Evolutionary conservation across 768 basidiomycete species (phyloP).

Genomic region (Amanita inopinata): DNA sequence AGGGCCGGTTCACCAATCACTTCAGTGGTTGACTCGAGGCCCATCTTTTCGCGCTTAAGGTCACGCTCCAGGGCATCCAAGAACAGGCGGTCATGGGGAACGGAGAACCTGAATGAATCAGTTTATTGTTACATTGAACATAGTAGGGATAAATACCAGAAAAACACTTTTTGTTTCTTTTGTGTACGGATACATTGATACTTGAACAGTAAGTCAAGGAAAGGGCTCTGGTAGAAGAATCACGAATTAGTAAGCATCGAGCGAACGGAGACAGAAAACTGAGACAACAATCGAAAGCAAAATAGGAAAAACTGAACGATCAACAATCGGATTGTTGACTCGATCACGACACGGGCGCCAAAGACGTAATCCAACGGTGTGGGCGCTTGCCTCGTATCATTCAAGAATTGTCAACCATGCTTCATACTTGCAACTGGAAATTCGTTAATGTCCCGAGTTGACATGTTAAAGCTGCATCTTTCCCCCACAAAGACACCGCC

Average conservation of each 20-base stretch:
- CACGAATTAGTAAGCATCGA: slow-evolving; percentile 22
- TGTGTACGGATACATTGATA: slow-evolving; percentile 96
- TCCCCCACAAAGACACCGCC: not conserved
- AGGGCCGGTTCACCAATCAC: slow-evolving; percentile 70
- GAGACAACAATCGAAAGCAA: not conserved
- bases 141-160: slow-evolving; percentile 56
- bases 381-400: too few relatives aligned
- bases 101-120: slow-evolving; percentile 66
- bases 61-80: slow-evolving; percentile 95
- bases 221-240: slow-evolving; percentile 68
- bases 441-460: too few relatives aligned
- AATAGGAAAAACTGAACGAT: slow-evolving; percentile 5
- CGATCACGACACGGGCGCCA: too few relatives aligned
- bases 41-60: slow-evolving; percentile 91
- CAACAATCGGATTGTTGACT: too few relatives aligned
- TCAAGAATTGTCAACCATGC: too few relatives aligned
- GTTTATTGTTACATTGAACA: not conserved
- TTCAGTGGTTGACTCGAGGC: slow-evolving; percentile 73
- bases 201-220: slow-evolving; percentile 90
- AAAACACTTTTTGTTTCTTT: slow-evolving; percentile 99
- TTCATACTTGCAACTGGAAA: too few relatives aligned
- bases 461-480: too few relatives aligned
- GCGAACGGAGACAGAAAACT: not conserved
- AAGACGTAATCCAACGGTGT: too few relatives aligned
- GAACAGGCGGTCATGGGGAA: slow-evolving; percentile 94